Evolutionary conservation across 2,329 filamentous ascomycete species (phyloP), one percentile per base, ranked within the genome.

Genomic region (Fusarium caatingaense): DNA sequence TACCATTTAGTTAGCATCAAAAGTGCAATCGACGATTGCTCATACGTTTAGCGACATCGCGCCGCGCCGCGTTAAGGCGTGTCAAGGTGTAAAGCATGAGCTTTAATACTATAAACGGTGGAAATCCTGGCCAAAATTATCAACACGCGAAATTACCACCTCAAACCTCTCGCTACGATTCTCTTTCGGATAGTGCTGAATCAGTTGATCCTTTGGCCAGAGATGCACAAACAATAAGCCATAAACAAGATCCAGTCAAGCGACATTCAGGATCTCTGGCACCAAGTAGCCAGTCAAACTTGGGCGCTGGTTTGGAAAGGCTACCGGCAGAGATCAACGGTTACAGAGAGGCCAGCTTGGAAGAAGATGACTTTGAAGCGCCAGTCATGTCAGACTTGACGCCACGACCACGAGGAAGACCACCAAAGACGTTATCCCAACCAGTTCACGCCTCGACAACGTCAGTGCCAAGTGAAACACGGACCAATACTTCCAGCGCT

Each of bases 351-450:
- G 44, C 61, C 51, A 58, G 23, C 13, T 16, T 61, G 21, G 25
- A 61, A 32, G 58, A 69, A 20, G 16, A 65, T 11, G 58, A 42
- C 9, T 34, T 49, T 15, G 60, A 69, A 23, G 61, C 47, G 4
- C 51, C 60, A 15, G 60, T 72, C 23, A 55, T 49, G 15, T 74
- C 78, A 4, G 74, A 75, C 54, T 45, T 77, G 18, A 68, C 67
- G 20, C 64, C 66, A 42, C 72, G 27, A 32, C 65, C 66, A 42
- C 72, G 30, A 32, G 59, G 51, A 48, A 45, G 49, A 54, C 68
- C 63, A 51, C 68, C 63, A 18, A 59, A 45, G 40, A 49, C 30
- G 21, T 46, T 70, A 3, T 59, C 54, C 25, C 49, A 60, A 20
- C 40, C 61, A 42, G 57, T 25, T 23, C 57, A 53, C 21, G 28